These are phyloP conservation scores for Candida fluviatilis DNA, from an alignment of 805 yeast species.

Conservation along the genomic window DNA sequence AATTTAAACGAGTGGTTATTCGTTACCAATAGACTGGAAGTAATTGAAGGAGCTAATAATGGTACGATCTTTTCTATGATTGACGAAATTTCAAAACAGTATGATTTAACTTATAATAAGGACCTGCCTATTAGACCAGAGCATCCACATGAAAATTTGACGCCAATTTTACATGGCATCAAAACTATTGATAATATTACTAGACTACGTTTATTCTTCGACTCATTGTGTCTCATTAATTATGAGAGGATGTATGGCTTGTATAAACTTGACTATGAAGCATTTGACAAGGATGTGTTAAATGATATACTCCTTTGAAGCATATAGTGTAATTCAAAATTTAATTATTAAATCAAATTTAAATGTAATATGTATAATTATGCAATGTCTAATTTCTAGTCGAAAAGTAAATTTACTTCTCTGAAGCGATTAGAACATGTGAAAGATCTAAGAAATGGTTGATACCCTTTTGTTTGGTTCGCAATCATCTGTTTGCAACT, in stretches of 20 bases:
- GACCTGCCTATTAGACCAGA: slow-evolving; percentile 36
- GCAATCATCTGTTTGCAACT: background rate
- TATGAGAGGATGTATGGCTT: slow-evolving; percentile 65
- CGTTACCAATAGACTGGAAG: slow-evolving; percentile 62
- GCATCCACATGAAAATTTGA: slow-evolving; percentile 24
- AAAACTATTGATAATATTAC: slow-evolving; percentile 35
- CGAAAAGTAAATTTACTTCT: no score
- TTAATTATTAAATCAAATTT: no score
- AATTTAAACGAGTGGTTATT: slow-evolving; percentile 82
- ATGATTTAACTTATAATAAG: slow-evolving; percentile 26
- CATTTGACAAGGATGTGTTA: slow-evolving; percentile 54
- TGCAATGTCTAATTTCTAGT: no score
- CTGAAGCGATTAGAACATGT: no score
- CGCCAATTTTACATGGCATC: slow-evolving; percentile 46
- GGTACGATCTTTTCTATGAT: slow-evolving; percentile 32
- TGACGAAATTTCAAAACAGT: slow-evolving; percentile 42
- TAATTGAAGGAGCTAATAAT: slow-evolving; percentile 38
- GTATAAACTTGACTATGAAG: slow-evolving; percentile 22
- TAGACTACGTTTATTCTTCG: slow-evolving; percentile 60
- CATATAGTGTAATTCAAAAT: background rate
- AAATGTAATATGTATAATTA: no score
- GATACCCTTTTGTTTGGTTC: background rate
- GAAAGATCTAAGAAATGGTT: no score
- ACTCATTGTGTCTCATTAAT: slow-evolving; percentile 56
- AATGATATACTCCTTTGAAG: slow-evolving; percentile 41